phyloP scores from a whole-genome alignment of 257 asterid genomes.

The Gentiana straminea region DNA sequence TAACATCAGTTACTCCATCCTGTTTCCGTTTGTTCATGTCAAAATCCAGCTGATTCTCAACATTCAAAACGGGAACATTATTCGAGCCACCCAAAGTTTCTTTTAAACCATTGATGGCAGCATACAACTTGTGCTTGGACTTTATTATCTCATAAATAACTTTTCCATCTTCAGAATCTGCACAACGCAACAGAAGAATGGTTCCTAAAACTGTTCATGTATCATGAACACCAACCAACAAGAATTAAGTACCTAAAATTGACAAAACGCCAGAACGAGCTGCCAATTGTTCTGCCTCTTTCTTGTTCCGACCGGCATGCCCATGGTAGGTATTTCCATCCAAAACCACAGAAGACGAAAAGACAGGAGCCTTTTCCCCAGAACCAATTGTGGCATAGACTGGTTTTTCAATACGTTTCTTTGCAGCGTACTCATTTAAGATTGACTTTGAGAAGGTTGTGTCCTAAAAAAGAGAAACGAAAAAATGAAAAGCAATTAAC shows the following conservation, averaged over 20 bases:
- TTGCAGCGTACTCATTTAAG: conserved; percentile 35
- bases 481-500: not conserved
- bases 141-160: conserved; percentile 31
- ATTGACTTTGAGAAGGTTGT: conserved; percentile 43
- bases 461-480: conserved; percentile 18
- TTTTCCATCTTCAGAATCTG: conserved; percentile 31
- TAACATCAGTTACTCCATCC: conserved; percentile 8
- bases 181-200: conserved; percentile 1
- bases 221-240: not conserved
- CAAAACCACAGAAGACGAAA: conserved; percentile 29
- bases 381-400: conserved; percentile 25
- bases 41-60: not conserved
- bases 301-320: conserved; percentile 36
- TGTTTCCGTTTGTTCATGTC: conserved; percentile 21
- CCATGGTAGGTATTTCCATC: conserved; percentile 36
- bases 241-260: conserved; percentile 29
- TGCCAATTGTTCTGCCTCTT: conserved; percentile 61
- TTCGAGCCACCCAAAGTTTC: not conserved
- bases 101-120: conserved; percentile 20
- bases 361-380: conserved; percentile 20
- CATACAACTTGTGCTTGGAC: conserved; percentile 34
- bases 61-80: conserved; percentile 2
- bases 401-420: conserved; percentile 26
- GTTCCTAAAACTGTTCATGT: too few species aligned
- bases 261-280: conserved; percentile 53